Percentiles rank a stretch among this genome's conserved stretches.
Evolutionary conservation across 106 monocot species (phyloP).

Genomic region (Apostasia ramifera): DNA sequence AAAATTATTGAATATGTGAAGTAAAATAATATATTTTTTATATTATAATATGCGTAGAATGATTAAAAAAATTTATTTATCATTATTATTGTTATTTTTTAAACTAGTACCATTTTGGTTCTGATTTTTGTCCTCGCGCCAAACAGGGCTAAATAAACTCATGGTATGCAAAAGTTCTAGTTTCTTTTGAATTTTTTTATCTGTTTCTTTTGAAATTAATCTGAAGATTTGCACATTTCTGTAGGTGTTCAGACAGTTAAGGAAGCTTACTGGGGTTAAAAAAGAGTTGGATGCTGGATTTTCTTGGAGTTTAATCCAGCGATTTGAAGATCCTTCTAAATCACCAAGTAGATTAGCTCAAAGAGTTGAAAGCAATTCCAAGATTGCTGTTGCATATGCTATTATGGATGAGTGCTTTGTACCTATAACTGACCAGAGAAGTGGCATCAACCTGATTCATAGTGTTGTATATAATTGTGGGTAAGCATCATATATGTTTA

Average conservation of each 20-base stretch:
- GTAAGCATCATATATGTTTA: conserved; percentile 30
- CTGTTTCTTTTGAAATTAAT: neutral
- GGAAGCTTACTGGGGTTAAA: conserved; percentile 55
- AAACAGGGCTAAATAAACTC: too few relatives aligned
- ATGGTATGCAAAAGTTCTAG: too few relatives aligned
- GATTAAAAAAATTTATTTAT: too few relatives aligned
- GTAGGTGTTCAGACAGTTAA: conserved; percentile 54
- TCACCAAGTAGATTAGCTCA: conserved; percentile 6
- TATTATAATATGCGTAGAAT: too few relatives aligned
- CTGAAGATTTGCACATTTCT: conserved; percentile 10
- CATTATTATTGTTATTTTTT: too few relatives aligned
- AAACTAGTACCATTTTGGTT: too few relatives aligned
- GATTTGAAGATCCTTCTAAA: conserved; percentile 33
- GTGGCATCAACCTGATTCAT: conserved; percentile 75
- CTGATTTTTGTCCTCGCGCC: too few relatives aligned
- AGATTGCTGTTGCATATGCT: conserved; percentile 67
- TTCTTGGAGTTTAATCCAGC: conserved; percentile 62
- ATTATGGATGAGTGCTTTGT: conserved; percentile 92
- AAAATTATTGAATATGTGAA: too few relatives aligned
- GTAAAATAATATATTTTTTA: too few relatives aligned
- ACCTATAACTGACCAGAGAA: conserved; percentile 73
- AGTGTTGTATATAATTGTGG: conserved; percentile 78
- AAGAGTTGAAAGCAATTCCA: conserved; percentile 71
- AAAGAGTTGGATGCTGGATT: conserved; percentile 72
- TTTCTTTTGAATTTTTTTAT: neutral